Evolutionary conservation across 768 basidiomycete species (phyloP).

Genomic region (Suillus tomentosus): DNA sequence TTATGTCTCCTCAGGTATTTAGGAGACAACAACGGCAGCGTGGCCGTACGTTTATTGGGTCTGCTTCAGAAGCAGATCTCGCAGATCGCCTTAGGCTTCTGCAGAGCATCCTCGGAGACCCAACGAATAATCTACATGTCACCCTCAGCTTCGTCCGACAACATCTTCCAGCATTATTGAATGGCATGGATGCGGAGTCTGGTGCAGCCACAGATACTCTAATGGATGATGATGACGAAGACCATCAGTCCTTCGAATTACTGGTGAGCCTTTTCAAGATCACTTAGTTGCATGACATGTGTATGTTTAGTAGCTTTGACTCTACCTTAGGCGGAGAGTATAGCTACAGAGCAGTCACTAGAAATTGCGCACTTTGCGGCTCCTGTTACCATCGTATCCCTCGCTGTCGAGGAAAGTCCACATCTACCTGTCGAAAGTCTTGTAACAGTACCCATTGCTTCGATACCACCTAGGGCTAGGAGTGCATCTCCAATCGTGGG

Average conservation of each 20-base stretch:
- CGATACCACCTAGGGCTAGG: conserved; percentile 6
- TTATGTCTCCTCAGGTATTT: conserved; percentile 28
- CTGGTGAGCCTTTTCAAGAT: conserved; percentile 25
- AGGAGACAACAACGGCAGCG: conserved; percentile 25
- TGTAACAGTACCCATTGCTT: conserved; percentile 12
- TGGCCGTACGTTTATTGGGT: conserved; percentile 14
- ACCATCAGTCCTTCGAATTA: conserved; percentile 22
- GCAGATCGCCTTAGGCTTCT: conserved; percentile 43
- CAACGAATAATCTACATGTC: conserved; percentile 47
- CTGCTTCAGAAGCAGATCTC: conserved; percentile 31
- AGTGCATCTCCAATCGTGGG: conserved; percentile 4
- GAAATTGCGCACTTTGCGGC: background rate
- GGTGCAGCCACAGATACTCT: conserved; percentile 12
- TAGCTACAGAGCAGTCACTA: conserved; percentile 8
- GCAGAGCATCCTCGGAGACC: conserved; percentile 51
- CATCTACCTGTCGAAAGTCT: background rate
- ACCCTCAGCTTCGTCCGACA: conserved; percentile 35
- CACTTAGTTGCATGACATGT: conserved; percentile 25
- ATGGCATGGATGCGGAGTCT: conserved; percentile 17
- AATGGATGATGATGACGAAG: conserved; percentile 32
- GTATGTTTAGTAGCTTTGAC: conserved; percentile 28
- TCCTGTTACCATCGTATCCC: background rate
- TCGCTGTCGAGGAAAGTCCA: background rate
- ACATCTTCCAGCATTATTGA: conserved; percentile 34
- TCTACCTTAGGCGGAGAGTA: conserved; percentile 26